phyloP scores from a whole-genome alignment of 176 grass and related monocot species.

The Thinopyrum elongatum region DNA sequence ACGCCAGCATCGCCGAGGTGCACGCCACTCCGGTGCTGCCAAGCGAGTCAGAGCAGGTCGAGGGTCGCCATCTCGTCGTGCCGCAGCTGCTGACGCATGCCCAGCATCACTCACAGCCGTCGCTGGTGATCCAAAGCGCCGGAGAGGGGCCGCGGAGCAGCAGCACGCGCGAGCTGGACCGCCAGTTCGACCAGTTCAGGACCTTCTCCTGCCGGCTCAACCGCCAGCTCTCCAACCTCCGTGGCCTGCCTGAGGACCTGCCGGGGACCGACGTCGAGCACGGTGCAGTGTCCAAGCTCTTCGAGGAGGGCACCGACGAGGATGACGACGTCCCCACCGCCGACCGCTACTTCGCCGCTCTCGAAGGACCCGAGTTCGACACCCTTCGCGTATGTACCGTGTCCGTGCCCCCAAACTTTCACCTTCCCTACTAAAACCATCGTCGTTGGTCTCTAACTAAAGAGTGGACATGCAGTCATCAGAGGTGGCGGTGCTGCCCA shows the following conservation, averaged over 20 bases:
- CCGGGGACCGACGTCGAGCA: constrained; percentile 12
- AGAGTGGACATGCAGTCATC: no score
- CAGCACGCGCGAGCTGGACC: constrained; percentile 48
- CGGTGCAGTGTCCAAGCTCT: neutral
- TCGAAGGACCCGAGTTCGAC: no score
- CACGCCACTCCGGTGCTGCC: no score
- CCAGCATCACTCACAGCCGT: constrained; percentile 35
- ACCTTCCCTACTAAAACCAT: no score
- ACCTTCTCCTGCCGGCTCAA: constrained; percentile 82
- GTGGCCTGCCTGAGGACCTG: constrained; percentile 39
- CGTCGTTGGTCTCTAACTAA: no score
- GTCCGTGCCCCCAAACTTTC: no score
- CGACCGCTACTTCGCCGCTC: no score
- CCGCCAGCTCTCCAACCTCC: constrained; percentile 69
- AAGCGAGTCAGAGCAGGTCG: neutral
- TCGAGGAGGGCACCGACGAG: constrained; percentile 10
- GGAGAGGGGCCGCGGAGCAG: constrained; percentile 8
- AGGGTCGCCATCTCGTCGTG: neutral
- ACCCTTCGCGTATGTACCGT: no score
- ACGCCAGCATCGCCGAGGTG: neutral
- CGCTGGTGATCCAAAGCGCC: neutral
- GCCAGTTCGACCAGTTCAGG: constrained; percentile 73
- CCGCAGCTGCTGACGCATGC: constrained; percentile 1
- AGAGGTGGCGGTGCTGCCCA: no score
- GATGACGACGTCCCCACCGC: no score